Percentiles rank a stretch among this genome's conserved stretches.
phyloP scores from a whole-genome alignment of 2,329 filamentous ascomycete genomes.

The Fusarium mangiferae region DNA sequence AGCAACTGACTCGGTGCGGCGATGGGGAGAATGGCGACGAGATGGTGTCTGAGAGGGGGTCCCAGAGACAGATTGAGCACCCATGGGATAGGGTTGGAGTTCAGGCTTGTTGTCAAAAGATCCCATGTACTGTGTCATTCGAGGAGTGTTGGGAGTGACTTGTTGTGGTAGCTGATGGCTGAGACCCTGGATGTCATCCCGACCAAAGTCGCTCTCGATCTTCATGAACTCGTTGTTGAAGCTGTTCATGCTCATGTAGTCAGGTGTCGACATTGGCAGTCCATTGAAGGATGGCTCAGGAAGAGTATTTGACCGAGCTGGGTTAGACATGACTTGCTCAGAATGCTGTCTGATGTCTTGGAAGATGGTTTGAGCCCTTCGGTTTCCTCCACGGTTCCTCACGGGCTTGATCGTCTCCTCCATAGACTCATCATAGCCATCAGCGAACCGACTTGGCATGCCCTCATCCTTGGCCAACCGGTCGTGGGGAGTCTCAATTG shows the following conservation, averaged over 20 bases:
- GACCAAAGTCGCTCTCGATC: slow-evolving; percentile 50
- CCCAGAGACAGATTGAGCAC: slow-evolving; percentile 31
- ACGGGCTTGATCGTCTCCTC: slow-evolving; percentile 72
- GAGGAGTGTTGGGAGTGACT: slow-evolving; percentile 63
- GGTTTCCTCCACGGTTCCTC: slow-evolving; percentile 53
- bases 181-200: slow-evolving; percentile 49
- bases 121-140: slow-evolving; percentile 55
- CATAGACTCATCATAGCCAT: slow-evolving; percentile 73
- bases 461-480: slow-evolving; percentile 55
- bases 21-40: slow-evolving; percentile 53
- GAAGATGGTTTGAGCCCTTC: slow-evolving; percentile 63
- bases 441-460: slow-evolving; percentile 63
- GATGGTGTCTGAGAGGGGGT: slow-evolving; percentile 32
- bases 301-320: slow-evolving; percentile 63
- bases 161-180: slow-evolving; percentile 58
- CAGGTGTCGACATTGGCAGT: slow-evolving; percentile 63
- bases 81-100: slow-evolving; percentile 47
- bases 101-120: slow-evolving; percentile 58
- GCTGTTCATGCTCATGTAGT: slow-evolving; percentile 66
- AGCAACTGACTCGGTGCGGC: slow-evolving; percentile 69
- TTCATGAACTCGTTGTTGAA: slow-evolving; percentile 58
- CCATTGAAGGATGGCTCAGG: slow-evolving; percentile 61
- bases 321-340: slow-evolving; percentile 64
- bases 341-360: slow-evolving; percentile 68
- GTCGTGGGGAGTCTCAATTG: slow-evolving; percentile 70